phyloP scores from a whole-genome alignment of 805 yeast species.

The Candida incommunis region DNA sequence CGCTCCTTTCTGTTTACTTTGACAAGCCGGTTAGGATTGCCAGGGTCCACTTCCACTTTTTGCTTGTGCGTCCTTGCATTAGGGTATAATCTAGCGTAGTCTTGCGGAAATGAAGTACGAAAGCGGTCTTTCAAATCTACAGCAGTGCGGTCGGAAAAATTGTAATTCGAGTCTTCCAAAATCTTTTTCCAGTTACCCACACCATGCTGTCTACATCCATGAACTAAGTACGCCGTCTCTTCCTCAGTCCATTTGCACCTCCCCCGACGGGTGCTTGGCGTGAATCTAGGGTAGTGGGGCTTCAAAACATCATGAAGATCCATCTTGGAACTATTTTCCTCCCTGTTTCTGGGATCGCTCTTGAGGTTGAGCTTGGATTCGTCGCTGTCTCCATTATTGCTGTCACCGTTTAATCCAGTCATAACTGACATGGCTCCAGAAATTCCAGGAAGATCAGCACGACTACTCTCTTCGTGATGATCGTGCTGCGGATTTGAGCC shows the following conservation, averaged over 20 bases:
- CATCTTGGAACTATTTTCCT: no score
- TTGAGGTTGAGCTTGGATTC: no score
- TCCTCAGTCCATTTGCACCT: slow-evolving; percentile 24
- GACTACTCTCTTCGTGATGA: background rate
- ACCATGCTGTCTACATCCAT: slow-evolving; percentile 29
- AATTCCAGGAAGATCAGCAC: background rate
- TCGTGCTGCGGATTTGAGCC: no score
- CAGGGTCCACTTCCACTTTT: slow-evolving; percentile 14
- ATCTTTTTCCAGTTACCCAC: slow-evolving; percentile 35
- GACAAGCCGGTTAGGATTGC: slow-evolving; percentile 13
- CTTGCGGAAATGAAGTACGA: slow-evolving; percentile 31
- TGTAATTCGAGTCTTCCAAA: slow-evolving; percentile 25
- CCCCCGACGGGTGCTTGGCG: background rate
- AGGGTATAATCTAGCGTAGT: slow-evolving; percentile 29
- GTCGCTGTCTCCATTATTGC: no score
- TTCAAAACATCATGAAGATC: background rate
- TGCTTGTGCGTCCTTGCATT: slow-evolving; percentile 30
- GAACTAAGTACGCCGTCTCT: slow-evolving; percentile 28
- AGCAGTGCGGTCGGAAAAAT: slow-evolving; percentile 29
- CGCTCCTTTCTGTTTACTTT: slow-evolving; percentile 31
- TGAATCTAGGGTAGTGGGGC: background rate
- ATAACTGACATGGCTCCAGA: no score
- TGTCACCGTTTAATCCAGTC: no score
- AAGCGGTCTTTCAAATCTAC: slow-evolving; percentile 32
- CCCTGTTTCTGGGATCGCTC: no score